These are phyloP conservation scores for Penicillium fuscoglaucum DNA, from an alignment of 2,329 filamentous ascomycete genomes.

Conservation along the genomic window DNA sequence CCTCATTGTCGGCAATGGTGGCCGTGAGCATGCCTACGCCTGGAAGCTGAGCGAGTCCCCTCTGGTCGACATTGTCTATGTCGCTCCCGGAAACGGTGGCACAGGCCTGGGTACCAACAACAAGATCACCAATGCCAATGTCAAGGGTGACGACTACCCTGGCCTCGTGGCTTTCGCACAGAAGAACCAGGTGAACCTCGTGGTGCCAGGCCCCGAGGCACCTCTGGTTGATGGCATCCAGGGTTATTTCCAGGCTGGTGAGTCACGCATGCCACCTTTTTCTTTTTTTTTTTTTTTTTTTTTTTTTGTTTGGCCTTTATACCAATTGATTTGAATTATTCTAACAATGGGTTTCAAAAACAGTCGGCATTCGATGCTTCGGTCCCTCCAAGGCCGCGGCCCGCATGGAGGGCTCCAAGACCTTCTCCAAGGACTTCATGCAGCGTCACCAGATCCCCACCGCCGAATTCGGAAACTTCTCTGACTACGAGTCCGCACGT, in stretches of 20 bases:
- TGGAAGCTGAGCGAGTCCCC: slow-evolving; percentile 90
- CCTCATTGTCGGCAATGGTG: slow-evolving; percentile 89
- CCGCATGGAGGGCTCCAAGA: slow-evolving; percentile 92
- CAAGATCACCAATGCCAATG: slow-evolving; percentile 72
- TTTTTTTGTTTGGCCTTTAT: background rate
- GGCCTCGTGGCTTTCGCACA: slow-evolving; percentile 73
- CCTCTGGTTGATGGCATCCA: slow-evolving; percentile 91
- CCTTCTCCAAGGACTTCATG: slow-evolving; percentile 98
- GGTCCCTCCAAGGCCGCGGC: slow-evolving; percentile 83
- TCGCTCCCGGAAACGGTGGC: slow-evolving; percentile 80
- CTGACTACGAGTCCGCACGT: slow-evolving; percentile 68
- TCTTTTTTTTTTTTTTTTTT: background rate
- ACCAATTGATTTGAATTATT: slow-evolving; percentile 6
- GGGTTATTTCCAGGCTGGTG: slow-evolving; percentile 70
- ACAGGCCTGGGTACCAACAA: slow-evolving; percentile 57
- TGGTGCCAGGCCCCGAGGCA: slow-evolving; percentile 87
- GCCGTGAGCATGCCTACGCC: slow-evolving; percentile 88
- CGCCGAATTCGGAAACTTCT: slow-evolving; percentile 86
- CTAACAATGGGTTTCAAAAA: slow-evolving; percentile 5
- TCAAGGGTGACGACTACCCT: slow-evolving; percentile 75
- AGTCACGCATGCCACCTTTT: slow-evolving; percentile 14
- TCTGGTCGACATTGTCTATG: slow-evolving; percentile 70
- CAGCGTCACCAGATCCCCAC: slow-evolving; percentile 85
- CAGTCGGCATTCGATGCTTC: slow-evolving; percentile 75
- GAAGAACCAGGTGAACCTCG: slow-evolving; percentile 72